phyloP scores from a whole-genome alignment of 139 green algal genomes.

The Zygnema cylindricum region DNA sequence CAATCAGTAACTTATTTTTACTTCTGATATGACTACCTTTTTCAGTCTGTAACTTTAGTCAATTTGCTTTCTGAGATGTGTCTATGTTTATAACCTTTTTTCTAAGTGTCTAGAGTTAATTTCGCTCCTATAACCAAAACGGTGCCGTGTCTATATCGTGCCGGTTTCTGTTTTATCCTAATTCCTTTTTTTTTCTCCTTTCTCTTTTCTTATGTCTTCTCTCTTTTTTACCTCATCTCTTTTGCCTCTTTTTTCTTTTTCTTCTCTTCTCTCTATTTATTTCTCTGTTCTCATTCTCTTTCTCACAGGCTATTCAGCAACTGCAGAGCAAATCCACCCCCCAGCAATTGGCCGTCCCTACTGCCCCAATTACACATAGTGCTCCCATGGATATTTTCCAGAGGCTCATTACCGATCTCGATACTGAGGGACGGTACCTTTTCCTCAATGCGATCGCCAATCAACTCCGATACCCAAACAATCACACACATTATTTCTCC shows the following conservation, averaged over 20 bases:
- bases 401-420: slow-evolving; percentile 78
- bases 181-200: not conserved
- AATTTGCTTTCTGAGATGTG: too few relatives aligned
- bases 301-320: slow-evolving; percentile 62
- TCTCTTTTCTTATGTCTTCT: not conserved
- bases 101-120: too few relatives aligned
- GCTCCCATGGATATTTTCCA: slow-evolving; percentile 82
- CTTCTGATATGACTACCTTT: too few relatives aligned
- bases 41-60: too few relatives aligned
- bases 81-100: too few relatives aligned
- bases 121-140: too few relatives aligned
- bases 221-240: not conserved
- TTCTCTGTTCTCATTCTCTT: not conserved
- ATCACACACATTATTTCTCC: slow-evolving; percentile 98
- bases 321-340: slow-evolving; percentile 61
- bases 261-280: not conserved
- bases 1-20: too few relatives aligned
- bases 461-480: slow-evolving; percentile 98
- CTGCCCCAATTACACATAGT: slow-evolving; percentile 62
- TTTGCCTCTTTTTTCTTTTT: not conserved
- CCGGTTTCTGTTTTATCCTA: too few relatives aligned
- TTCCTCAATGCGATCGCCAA: slow-evolving; percentile 97
- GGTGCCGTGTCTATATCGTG: too few relatives aligned
- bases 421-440: slow-evolving; percentile 91
- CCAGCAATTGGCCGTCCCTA: slow-evolving; percentile 45